These are phyloP conservation scores for Rubia occidens DNA, from an alignment of 305 asterid species.

Conservation along the genomic window DNA sequence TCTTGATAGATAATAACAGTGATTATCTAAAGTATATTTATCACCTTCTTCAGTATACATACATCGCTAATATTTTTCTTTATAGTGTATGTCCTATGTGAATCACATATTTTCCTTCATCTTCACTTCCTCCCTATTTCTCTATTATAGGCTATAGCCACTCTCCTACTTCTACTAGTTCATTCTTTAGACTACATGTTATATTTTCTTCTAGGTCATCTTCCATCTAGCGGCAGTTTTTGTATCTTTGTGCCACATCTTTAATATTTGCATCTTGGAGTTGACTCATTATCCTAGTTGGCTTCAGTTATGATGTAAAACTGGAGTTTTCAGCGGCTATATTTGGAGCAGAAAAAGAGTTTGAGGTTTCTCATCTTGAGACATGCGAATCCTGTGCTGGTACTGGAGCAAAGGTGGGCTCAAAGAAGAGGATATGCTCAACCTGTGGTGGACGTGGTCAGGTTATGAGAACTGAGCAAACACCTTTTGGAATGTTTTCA, in stretches of 20 bases:
- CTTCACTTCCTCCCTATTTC: neutral
- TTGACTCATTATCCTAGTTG: constrained; percentile 24
- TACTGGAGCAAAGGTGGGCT: constrained; percentile 90
- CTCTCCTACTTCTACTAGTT: neutral
- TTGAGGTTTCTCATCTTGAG: constrained; percentile 89
- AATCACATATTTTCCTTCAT: neutral
- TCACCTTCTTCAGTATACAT: neutral
- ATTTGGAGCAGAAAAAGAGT: constrained; percentile 94
- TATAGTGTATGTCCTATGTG: neutral
- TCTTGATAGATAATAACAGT: neutral
- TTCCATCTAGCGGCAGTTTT: neutral
- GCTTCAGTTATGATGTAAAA: constrained; percentile 71
- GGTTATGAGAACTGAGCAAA: constrained; percentile 98
- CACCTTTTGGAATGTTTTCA: constrained; percentile 98
- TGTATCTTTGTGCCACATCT: neutral
- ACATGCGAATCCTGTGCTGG: constrained; percentile 85
- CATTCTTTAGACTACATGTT: neutral
- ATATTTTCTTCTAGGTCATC: neutral
- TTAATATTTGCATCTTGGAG: neutral
- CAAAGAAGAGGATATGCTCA: constrained; percentile 93
- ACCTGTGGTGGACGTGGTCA: constrained; percentile 99
- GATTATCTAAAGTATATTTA: neutral
- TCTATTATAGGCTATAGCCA: neutral
- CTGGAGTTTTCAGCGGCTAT: constrained; percentile 85
- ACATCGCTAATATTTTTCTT: neutral